Conservation (phyloP, 148 eudicot genomes). For the Vaccinium darrowii region DNA sequence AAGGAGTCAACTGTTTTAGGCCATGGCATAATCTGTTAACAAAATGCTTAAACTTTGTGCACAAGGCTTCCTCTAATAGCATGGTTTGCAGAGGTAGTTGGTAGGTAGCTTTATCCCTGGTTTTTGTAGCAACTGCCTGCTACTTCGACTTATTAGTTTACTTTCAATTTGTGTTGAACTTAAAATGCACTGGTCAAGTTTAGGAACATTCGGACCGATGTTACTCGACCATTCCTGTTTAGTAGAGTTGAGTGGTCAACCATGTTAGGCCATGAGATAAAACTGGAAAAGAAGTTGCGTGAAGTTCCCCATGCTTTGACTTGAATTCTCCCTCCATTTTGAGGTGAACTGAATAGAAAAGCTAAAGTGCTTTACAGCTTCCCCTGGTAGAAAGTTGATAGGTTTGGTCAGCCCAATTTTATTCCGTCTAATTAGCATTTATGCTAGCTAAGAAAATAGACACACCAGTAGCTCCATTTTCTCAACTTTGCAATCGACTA, state of each 20-base stretch:
- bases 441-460: neutral
- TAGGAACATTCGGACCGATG: neutral
- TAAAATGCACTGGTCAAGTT: neutral
- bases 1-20: neutral
- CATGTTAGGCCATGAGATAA: neutral
- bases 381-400: neutral
- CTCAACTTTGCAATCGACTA: neutral
- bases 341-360: neutral
- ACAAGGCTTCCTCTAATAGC: neutral
- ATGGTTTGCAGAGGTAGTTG: neutral
- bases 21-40: neutral
- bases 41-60: neutral
- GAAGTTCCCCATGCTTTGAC: neutral
- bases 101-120: neutral
- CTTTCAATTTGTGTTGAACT: neutral
- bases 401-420: neutral
- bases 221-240: neutral
- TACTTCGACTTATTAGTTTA: neutral
- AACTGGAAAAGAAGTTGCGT: neutral
- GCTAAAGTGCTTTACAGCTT: neutral
- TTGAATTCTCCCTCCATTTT: neutral
- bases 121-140: neutral
- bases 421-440: neutral
- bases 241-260: neutral
- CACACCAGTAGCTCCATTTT: neutral